Evolutionary conservation across 2,329 filamentous ascomycete species (phyloP), one percentile per base, ranked within the genome.

Genomic region (Didymella glomerata): DNA sequence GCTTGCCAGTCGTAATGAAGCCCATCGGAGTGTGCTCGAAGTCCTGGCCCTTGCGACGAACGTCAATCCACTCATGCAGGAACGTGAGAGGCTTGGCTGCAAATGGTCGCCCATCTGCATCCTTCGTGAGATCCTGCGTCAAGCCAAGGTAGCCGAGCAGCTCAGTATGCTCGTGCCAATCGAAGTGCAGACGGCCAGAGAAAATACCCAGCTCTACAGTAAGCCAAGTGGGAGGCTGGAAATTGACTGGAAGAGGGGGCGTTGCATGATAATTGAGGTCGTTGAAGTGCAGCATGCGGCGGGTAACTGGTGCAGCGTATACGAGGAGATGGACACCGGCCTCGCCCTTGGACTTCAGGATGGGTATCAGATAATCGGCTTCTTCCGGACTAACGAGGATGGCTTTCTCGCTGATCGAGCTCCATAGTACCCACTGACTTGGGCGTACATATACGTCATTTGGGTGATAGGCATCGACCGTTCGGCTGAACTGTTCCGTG

Each of bases 381-480:
- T 91, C 88, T 63, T 90, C 88, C 0, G 87, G 85, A 27, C 85
- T 86, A 1, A 90, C 67, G 2, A 90, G 70, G 0, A 91, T 61
- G 0, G 82, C 88, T 0, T 78, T 82, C 8, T 84, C 67, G 0
- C 76, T 76, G 0, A 64, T n/a, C 0, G 65, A 64, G 57, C 82
- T 85, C 82, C 83, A 89, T 0, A 90, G 71, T 2, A 91, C 68
- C 87, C 86, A 91, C 25, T 87, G 83, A 0, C 88, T 84, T 0
- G 83, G 74, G 1, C 82, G 79, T 64, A 76, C 51, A 49, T 81
- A 82, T 27, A 80, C 75, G 48, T 83, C 80, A 52, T 77, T 73
- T 62, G 82, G 62, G n/a, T 66, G 58, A 7, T 48, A 58, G 2
- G 68, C 38, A 2, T 75, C 72, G 2, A 86, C 78, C 0, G 84